Base-by-base conservation (phyloP, 495 filamentous ascomycete species). In the Aspergillus wentii region DNA sequence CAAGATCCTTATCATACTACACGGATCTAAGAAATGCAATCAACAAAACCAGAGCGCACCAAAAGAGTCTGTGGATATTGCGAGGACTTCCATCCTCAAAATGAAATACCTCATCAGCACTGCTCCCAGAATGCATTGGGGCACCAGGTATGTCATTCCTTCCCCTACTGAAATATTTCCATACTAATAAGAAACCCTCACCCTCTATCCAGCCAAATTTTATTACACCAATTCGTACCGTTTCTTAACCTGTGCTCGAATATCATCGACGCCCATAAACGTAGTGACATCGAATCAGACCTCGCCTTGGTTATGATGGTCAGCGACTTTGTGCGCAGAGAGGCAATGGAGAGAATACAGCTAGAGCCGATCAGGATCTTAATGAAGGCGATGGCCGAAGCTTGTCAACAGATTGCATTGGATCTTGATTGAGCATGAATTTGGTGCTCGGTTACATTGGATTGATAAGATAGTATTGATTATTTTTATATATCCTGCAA, bases 1-100 rank as follows among this genome's bases (percentile, higher is more conserved):
- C 37, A 46, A 47, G 29, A 44, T 50, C 33, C 40, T 54, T 17
- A 50, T 54, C 17, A 21, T 50, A 2, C 40, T 54, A 21, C 29
- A 46, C 16, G 46, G 50, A 22, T 44, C 44, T 1, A 52, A 52
- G 21, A 43, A 22, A 25, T 41, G 35, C 23, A 28, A 43, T 16
- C 42, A 30, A 2, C 23, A 21, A 20, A 33, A 39, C 8, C 29
- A 20, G 1, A 10, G 6, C 13, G 18, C 43, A 8, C 35, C 47
- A 21, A 20, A 17, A 11, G 26, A 34, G 5, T 34, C 38, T 9
- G 21, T 42, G 4, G 38, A 40, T 32, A 23, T 42, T 17, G 28
- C 41, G 9, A 32, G 34, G 15, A 38, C 23, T 19, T 31, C 33
- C 13, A 5, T 44, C 5, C 26, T 11, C n/a, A 38, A 28, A 33